Evolutionary conservation across 768 basidiomycete species (phyloP), one percentile per base, ranked within the genome.

Genomic region (Calvatia gigantea): DNA sequence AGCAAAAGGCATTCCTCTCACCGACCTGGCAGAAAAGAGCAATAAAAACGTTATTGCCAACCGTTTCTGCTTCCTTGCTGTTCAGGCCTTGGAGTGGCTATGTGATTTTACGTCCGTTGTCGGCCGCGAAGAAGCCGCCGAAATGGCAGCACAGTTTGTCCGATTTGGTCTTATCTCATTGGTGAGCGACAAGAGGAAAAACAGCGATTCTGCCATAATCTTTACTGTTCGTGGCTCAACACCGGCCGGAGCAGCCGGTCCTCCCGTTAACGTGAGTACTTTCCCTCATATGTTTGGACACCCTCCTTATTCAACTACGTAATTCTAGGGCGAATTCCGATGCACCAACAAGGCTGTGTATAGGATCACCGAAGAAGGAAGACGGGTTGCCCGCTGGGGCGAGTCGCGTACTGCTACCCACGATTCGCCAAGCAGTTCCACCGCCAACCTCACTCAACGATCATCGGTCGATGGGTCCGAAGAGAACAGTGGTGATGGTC

Each of bases 131-230:
- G 97, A 98, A 70, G 95, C 94, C 0, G 92, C 94, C 9, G 97
- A 99, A 76, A 90, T 98, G 84, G 89, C 92, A 2, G 97, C 95
- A 3, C 97, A 98, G 68, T 98, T 98, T 64, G 94, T 98, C 43
- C 86, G 97, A 50, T 97, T 94, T 64, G 91, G 94, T 37, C 84
- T 96, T 59, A 89, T 99, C 70, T 73, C 75, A 2, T 77, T 98
- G 39, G 92, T 96, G 58, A 90, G 88, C 74, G 91, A 94, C 70
- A 94, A 90, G 77, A 81, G 91, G 61, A 92, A 91, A 75, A 90
- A 87, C 65, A 92, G 91, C 59, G 91, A 94, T 64, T 91, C 91
- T 25, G 91, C 91, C 19, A 91, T 94, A 73, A 93, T 94, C 67
- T 94, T 94, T 73, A 94, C 91, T 25, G 91, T 93, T 23, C 85